Evolutionary conservation across 305 asterid genomes (phyloP), one percentile per base, ranked within the genome.

Genomic region (Andrographis paniculata): DNA sequence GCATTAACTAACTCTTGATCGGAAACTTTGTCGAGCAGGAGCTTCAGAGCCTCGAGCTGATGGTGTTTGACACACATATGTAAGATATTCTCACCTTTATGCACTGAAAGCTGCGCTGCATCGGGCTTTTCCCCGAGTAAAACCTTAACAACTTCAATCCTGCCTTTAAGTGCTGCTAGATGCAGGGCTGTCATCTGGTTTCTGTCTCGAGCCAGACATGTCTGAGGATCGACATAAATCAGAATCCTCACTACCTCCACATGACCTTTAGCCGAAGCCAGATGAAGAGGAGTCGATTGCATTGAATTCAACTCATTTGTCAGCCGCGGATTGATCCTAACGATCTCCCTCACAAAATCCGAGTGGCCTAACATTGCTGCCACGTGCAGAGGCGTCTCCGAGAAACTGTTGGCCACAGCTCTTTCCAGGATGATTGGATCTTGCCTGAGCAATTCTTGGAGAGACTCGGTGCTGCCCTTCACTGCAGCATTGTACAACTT

Each of bases 171-270:
- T 24, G 74, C 76, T 1, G 80, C 83, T 1, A 75, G 47, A 48
- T 75, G 83, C 1, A 78, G 38, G 14, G 87, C 80, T 19, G 65
- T 72, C 67, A 66, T 61, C 16, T 75, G 83, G 6, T 62, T 65
- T 0, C 50, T 33, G 47, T 74, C 78, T 0, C 56, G 61, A 0
- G 61, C 49, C 12, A 69, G 38, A 36, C 78, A 74, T 68, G 61
- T 58, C 11, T 51, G 58, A 1, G 78, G 72, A 28, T 69, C 53
- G 17, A 58, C 65, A 0, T 38, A 16, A 6, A 46, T 2, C 24
- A 68, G 17, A 4, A 2, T 10, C 18, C 1, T 59, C 0, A 35
- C 71, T 4, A 72, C 60, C 10, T 63, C 70, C 15, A 58, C 0
- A 14, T 60, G 11, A 5, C 79, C 79, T 24, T 49, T 59, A 5